phyloP scores from a whole-genome alignment of 176 grass and related monocot genomes.

The Musa schizocarpa region DNA sequence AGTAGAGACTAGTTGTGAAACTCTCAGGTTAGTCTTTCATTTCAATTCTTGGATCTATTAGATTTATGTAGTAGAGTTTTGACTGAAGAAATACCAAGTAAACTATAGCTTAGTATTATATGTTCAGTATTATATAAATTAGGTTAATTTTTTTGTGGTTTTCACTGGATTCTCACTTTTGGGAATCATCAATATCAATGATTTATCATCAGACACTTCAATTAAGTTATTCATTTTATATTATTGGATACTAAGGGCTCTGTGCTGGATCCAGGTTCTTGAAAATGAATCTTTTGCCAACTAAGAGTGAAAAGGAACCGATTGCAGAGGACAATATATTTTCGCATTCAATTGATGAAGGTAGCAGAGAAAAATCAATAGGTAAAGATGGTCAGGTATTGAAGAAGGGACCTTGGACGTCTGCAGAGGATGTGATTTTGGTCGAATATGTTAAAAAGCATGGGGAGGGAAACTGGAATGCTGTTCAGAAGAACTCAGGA shows the following conservation, averaged over 20 bases:
- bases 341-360: no score
- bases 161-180: not conserved
- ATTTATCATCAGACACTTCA: no score
- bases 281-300: not conserved
- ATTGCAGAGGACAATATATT: not conserved
- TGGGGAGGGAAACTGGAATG: conserved; percentile 92
- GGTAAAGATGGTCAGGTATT: conserved; percentile 5
- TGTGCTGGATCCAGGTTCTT: not conserved
- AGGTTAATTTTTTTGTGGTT: no score
- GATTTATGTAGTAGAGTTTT: no score
- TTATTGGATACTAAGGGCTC: not conserved
- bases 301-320: not conserved
- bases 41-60: no score
- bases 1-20: no score
- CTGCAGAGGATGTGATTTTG: conserved; percentile 69
- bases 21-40: no score
- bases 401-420: conserved; percentile 90
- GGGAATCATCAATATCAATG: not conserved
- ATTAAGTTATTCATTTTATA: no score
- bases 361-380: not conserved
- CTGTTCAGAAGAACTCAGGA: conserved; percentile 80
- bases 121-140: no score
- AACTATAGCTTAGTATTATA: no score
- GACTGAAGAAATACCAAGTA: no score
- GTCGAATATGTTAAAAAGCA: conserved; percentile 80